Base-by-base conservation (phyloP, 164 flowering plant genomes). In the Stephania cephalantha region DNA sequence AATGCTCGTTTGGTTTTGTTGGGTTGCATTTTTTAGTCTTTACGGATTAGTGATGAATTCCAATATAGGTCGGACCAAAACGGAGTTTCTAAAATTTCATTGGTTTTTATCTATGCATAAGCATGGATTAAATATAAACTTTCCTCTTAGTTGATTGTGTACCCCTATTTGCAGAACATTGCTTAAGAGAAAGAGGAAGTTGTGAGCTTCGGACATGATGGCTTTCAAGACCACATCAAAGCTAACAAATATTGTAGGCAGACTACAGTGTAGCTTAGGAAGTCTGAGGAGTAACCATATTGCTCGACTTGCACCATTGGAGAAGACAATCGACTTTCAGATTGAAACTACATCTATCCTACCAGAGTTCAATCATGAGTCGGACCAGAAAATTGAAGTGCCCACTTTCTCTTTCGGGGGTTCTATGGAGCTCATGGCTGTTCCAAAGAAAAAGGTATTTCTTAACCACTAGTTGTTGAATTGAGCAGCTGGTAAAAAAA, bases 391-490 rank as follows among this genome's bases (percentile, higher is more conserved):
- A 61, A 70, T 78, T 30, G 80, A 78, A 8, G 73, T 79, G 20
- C 89, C 90, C 9, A 75, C 68, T 74, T 80, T 77, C 71, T 63
- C 78, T 15, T 78, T 74, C 42, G 81, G 79, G 61, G 87, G 87
- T 2, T 87, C 91, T 8, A 84, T 92, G 90, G 95, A 91, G 79
- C 94, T 91, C 46, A 90, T 91, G 96, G 96, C 95, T 68, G 93
- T 90, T 10, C 96, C 94, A 13, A 91, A 88, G 82, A 90, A 80
- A 77, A 91, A 89, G 90, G 96, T 88, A 48, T 7, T 18, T 0
- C 22, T 15, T 75, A 30, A 50, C 55, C 55, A 12, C 70, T 18
- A 58, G 42, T 35, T 35, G 46, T 20, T 18, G 45, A 12, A 5
- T 68, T 46, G 71, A 12, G 64, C 64, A 58, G 64, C n/a, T 7